Evolutionary conservation across 2,329 filamentous ascomycete species (phyloP), one percentile per base, ranked within the genome.

Genomic region (Penicillium concentricum): DNA sequence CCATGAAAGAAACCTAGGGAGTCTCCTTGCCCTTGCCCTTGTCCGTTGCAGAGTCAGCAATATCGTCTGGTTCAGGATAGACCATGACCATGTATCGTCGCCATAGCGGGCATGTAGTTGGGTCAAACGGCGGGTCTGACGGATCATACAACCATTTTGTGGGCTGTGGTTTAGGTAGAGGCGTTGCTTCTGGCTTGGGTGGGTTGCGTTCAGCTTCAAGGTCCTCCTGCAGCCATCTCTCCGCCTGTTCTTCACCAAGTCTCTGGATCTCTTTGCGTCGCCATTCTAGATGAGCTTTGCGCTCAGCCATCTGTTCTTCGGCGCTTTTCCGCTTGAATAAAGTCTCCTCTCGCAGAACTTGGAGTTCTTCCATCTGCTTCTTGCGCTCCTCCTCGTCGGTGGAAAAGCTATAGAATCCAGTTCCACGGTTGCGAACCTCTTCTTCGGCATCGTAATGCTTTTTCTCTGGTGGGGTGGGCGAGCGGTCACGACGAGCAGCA

Each of bases 401-500:
- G 57, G 88, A 91, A 71, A 99, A 97, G 55, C 89, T 87, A 78
- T 92, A 97, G 76, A 97, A 99, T 0, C 90, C 94, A 0, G 90
- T 90, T 4, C 94, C 94, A 67, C 94, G 93, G 43, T 86, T 91
- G 59, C 94, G 82, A 47, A 96, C 86, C 81, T 99, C 94, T 59
- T 82, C 83, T 59, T 84, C 84, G 1, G 91, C 91, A 72, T 97
- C 89, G 75, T 97, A 99, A 76, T 97, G 93, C 67, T 82, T 81
- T 65, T 88, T 84, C 8, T 87, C 85, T 6, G 92, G 92, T 51
- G 92, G 91, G 47, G 92, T 96, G 50, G 87, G 81, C 65, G 86
- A 88, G 55, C 87, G 83, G 76, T 97, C 92, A 45, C 92, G 83
- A 75, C 89, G 90, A 60, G 82, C 80, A 2, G 92, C 92, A 30